Conservation (phyloP, 164 flowering plant species). For the Magnolia sinica region DNA sequence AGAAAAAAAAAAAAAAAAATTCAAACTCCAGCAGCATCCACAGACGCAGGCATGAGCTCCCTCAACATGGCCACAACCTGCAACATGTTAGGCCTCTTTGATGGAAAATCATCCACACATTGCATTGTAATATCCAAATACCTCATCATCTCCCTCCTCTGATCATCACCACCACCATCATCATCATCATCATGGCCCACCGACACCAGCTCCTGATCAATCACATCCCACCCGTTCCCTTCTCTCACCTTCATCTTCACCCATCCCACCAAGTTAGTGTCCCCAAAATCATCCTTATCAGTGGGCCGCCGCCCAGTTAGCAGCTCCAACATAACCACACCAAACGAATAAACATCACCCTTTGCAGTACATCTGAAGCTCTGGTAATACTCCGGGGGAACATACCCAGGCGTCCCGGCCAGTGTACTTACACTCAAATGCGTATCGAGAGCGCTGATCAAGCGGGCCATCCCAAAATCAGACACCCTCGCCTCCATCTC, state of each 20-base stretch:
- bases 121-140: constrained; percentile 64
- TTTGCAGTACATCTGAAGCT: constrained; percentile 75
- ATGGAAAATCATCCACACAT: constrained; percentile 88
- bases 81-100: constrained; percentile 83
- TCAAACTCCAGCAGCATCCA: background rate
- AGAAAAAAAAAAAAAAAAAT: background rate
- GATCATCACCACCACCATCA: constrained; percentile 38
- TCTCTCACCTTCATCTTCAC: constrained; percentile 71
- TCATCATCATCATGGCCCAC: constrained; percentile 16
- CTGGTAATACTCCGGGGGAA: constrained; percentile 79
- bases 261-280: constrained; percentile 73
- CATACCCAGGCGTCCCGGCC: constrained; percentile 77
- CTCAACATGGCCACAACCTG: constrained; percentile 82
- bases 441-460: constrained; percentile 64
- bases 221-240: constrained; percentile 76
- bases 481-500: constrained; percentile 71
- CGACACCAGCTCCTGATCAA: constrained; percentile 52
- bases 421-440: constrained; percentile 70
- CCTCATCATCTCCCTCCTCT: constrained; percentile 63
- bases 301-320: constrained; percentile 65
- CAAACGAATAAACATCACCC: constrained; percentile 67
- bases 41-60: constrained; percentile 40
- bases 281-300: constrained; percentile 69
- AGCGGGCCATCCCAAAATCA: constrained; percentile 78
- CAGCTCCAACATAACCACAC: constrained; percentile 58